Evolutionary conservation across 805 yeast species (phyloP).

Genomic region (Hanseniaspora lachancei): DNA sequence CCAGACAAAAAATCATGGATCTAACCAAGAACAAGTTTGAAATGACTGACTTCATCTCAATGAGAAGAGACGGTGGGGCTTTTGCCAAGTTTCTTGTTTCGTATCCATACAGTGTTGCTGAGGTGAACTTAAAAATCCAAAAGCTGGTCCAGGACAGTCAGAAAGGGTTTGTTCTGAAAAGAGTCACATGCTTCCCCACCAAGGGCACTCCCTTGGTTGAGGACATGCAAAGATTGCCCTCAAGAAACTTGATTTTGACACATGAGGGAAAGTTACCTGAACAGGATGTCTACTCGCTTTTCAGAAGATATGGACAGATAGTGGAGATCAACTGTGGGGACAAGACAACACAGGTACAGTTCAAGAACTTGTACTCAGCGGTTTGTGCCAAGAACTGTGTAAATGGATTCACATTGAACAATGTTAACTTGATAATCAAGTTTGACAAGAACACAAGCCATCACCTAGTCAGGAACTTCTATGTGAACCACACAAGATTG

Average conservation of each 20-base stretch:
- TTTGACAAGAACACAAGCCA: constrained; percentile 47
- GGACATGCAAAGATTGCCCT: constrained; percentile 70
- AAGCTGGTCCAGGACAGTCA: constrained; percentile 23
- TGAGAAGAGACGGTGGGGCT: constrained; percentile 84
- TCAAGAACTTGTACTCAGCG: constrained; percentile 49
- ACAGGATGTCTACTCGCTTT: constrained; percentile 56
- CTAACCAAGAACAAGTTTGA: constrained; percentile 33
- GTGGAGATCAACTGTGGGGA: constrained; percentile 53
- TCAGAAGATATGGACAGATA: constrained; percentile 79
- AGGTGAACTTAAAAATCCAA: constrained; percentile 41
- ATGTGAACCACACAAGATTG: constrained; percentile 66
- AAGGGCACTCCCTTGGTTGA: constrained; percentile 95
- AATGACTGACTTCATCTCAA: constrained; percentile 51
- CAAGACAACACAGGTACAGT: constrained; percentile 40
- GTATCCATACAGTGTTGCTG: constrained; percentile 34
- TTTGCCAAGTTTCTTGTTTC: constrained; percentile 68
- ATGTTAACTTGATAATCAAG: constrained; percentile 58
- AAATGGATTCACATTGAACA: constrained; percentile 58
- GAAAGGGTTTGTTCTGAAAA: constrained; percentile 32
- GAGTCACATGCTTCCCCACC: constrained; percentile 54
- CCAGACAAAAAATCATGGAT: constrained; percentile 29
- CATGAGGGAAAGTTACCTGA: constrained; percentile 80
- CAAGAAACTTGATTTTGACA: constrained; percentile 44
- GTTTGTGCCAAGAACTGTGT: constrained; percentile 82
- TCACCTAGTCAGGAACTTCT: constrained; percentile 42